Evolutionary conservation across 2,329 filamentous ascomycete genomes (phyloP), one percentile per base, ranked within the genome.

Genomic region (Sclerotinia trifoliorum): DNA sequence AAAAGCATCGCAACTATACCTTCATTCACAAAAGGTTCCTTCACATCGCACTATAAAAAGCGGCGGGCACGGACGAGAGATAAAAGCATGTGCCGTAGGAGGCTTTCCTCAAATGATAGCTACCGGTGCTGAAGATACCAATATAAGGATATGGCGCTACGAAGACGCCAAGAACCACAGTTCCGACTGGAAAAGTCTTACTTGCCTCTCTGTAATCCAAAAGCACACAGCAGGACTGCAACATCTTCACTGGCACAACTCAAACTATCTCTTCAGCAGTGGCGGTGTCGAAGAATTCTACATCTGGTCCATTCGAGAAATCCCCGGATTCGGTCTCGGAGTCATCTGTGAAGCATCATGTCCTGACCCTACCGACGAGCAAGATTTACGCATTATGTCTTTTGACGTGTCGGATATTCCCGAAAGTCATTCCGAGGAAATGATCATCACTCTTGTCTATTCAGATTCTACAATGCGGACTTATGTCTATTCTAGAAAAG

Each of bases 231-330:
- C 93, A 0, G 95, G 94, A 0, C 86, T 98, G 10, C 94, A 97
- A 77, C 70, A 77, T 48, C 71, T 78, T 11, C 85, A 85, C 69
- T 98, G 93, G 92, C 87, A 90, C 1, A 84, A 86, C 58, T 68
- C 72, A 21, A 64, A 72, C 13, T 90, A 90, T 73, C 85, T 99
- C 2, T 91, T 98, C 77, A 97, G 92, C 72, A 94, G 92, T 74
- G 93, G 87, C 7, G 95, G 94, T 0, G 89, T 88, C 70, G 94
- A 97, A 77, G 94, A 99, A 78, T 90, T 98, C 71, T 94, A 90
- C 74, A 85, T 94, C 15, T 99, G 95, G 94, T 84, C 86, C 52
- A 81, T 58, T 75, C 76, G 15, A 77, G 91, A 8, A 82, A 87
- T 35, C 81, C 83, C 1, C 79, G 86, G 67, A 49, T 76, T 76